Percentiles rank a stretch among this genome's conserved stretches.
These are phyloP conservation scores for Luvunga scandens DNA, from an alignment of 345 rosid genomes.

Conservation along the genomic window DNA sequence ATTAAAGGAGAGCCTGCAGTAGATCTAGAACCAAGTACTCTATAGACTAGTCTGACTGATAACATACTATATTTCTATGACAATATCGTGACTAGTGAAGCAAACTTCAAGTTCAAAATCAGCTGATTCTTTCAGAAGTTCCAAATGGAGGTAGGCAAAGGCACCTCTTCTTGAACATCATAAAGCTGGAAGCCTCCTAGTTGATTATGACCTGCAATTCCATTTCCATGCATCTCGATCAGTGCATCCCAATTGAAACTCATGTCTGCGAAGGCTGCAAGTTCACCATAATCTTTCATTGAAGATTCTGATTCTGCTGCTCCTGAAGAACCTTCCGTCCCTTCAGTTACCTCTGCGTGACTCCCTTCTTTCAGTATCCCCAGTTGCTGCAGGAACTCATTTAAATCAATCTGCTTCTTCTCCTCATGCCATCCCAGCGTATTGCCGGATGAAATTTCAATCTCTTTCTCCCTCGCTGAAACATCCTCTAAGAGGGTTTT, in stretches of 20 bases:
- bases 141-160: conserved; percentile 66
- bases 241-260: conserved; percentile 71
- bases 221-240: conserved; percentile 57
- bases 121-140: conserved; percentile 37
- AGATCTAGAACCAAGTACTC: conserved; percentile 5
- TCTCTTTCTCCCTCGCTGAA: conserved; percentile 29
- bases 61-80: neutral
- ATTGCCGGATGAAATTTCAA: conserved; percentile 30
- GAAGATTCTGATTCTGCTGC: conserved; percentile 29
- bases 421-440: conserved; percentile 26
- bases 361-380: conserved; percentile 60
- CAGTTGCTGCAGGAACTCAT: conserved; percentile 87
- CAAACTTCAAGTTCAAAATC: neutral
- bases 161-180: conserved; percentile 52
- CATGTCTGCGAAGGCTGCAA: conserved; percentile 35
- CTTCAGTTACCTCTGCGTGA: conserved; percentile 28
- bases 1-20: neutral
- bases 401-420: conserved; percentile 86
- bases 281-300: conserved; percentile 35
- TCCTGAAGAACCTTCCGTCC: conserved; percentile 16
- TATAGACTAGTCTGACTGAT: conserved; percentile 1
- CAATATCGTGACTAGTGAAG: neutral
- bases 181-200: conserved; percentile 39
- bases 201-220: conserved; percentile 28
- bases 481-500: conserved; percentile 21